These are phyloP conservation scores for Centaurea solstitialis DNA, from an alignment of 129 eudicot species.

Conservation along the genomic window DNA sequence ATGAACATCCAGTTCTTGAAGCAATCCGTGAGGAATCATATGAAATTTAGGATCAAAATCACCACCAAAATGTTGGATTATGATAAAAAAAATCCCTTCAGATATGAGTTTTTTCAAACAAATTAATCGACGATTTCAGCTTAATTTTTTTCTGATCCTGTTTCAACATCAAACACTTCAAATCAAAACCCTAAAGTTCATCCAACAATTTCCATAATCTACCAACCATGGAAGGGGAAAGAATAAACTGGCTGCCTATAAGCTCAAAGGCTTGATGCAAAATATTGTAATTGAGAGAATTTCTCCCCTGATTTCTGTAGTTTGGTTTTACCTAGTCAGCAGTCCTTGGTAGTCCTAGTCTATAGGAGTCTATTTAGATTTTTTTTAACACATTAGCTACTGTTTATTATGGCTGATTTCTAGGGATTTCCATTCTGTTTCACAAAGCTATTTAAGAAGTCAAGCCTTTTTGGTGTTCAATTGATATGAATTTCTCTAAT, in stretches of 20 bases:
- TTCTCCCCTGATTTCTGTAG: too few relatives aligned
- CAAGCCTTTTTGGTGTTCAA: too few relatives aligned
- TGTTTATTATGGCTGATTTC: too few relatives aligned
- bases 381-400: too few relatives aligned
- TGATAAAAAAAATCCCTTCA: slow-evolving; percentile 1
- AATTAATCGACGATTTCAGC: slow-evolving; percentile 48
- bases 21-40: not conserved
- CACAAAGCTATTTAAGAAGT: too few relatives aligned
- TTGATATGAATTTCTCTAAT: too few relatives aligned
- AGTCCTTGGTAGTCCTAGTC: too few relatives aligned
- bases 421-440: too few relatives aligned
- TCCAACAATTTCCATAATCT: slow-evolving; percentile 19
- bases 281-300: too few relatives aligned
- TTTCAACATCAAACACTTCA: slow-evolving; percentile 36
- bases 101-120: slow-evolving; percentile 65
- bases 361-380: too few relatives aligned
- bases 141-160: slow-evolving; percentile 49
- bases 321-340: too few relatives aligned
- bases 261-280: slow-evolving; percentile 42
- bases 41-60: not conserved
- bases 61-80: slow-evolving; percentile 21
- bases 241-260: slow-evolving; percentile 80
- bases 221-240: slow-evolving; percentile 64
- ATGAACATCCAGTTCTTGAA: slow-evolving; percentile 1
- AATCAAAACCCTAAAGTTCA: slow-evolving; percentile 49